phyloP scores from a whole-genome alignment of 352 stramenopile species.

The Globisporangium nunn region DNA sequence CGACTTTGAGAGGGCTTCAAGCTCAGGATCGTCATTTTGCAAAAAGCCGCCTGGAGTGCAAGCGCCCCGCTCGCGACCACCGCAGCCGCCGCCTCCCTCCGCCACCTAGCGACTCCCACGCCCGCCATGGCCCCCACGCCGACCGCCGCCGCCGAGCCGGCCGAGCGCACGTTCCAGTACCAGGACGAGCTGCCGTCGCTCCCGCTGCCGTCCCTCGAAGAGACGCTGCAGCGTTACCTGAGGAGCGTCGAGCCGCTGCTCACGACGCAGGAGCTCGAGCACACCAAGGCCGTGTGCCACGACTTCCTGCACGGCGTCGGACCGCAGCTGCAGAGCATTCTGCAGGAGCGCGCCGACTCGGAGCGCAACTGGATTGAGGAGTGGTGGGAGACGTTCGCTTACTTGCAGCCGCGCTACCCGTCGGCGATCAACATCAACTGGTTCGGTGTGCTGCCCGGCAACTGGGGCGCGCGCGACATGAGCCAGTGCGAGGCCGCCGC shows the following conservation, averaged over 20 bases:
- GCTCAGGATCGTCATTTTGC: constrained; percentile 6
- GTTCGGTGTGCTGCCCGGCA: constrained; percentile 94
- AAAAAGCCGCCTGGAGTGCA: background rate
- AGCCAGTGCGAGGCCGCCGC: constrained; percentile 85
- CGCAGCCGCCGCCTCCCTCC: background rate
- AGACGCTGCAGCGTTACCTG: constrained; percentile 91
- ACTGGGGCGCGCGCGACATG: constrained; percentile 88
- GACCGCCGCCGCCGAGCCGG: background rate
- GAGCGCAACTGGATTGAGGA: constrained; percentile 90
- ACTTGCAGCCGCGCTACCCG: constrained; percentile 92
- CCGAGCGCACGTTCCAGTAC: constrained; percentile 70
- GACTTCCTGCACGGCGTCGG: constrained; percentile 88
- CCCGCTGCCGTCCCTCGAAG: constrained; percentile 89
- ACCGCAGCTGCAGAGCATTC: constrained; percentile 84
- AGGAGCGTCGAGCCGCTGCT: constrained; percentile 90
- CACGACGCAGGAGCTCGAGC: constrained; percentile 75
- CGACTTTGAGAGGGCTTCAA: background rate
- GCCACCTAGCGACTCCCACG: too few species aligned
- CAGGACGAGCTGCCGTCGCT: constrained; percentile 88
- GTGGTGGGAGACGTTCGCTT: constrained; percentile 96
- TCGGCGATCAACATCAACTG: constrained; percentile 97
- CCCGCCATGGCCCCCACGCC: constrained; percentile 5
- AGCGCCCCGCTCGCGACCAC: background rate
- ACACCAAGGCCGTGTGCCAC: constrained; percentile 87
- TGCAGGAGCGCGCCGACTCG: constrained; percentile 78